Percentiles rank a stretch among this genome's conserved stretches.
Conservation (phyloP, 352 stramenopile genomes). For the Phytopythium kandeliae region DNA sequence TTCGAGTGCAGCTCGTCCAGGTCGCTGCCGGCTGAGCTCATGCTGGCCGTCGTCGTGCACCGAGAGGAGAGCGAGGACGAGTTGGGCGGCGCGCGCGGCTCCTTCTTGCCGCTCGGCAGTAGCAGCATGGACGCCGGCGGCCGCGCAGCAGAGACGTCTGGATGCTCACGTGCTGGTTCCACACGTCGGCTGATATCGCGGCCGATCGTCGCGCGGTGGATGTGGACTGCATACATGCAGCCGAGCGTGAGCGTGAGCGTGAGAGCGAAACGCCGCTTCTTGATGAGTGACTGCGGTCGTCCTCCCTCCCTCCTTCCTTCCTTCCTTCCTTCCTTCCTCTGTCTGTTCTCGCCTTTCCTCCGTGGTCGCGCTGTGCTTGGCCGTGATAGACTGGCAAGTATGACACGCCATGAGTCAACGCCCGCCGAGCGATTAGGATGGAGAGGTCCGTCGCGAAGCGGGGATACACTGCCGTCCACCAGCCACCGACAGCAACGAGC, state of each 20-base stretch:
- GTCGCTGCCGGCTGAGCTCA: conserved; percentile 58
- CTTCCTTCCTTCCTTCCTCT: no score
- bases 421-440: no score
- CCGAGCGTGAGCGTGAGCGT: no score
- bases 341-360: no score
- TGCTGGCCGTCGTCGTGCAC: conserved; percentile 47
- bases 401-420: no score
- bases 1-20: conserved; percentile 30
- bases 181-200: conserved; percentile 67
- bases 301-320: no score
- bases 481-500: no score
- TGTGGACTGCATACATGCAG: conserved; percentile 43
- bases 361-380: no score
- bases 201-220: conserved; percentile 67
- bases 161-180: conserved; percentile 74
- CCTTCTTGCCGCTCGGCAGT: conserved; percentile 5
- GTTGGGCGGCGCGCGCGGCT: conserved; percentile 4
- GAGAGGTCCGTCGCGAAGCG: no score
- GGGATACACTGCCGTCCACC: no score
- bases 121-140: conserved; percentile 35
- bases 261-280: no score
- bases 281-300: neutral
- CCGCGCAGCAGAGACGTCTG: conserved; percentile 67
- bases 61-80: conserved; percentile 34
- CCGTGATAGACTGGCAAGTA: no score